Percentiles rank a stretch among this genome's conserved stretches.
These are phyloP conservation scores for Penicillium sp. DNA, from an alignment of 2,329 filamentous ascomycete genomes.

Conservation along the genomic window DNA sequence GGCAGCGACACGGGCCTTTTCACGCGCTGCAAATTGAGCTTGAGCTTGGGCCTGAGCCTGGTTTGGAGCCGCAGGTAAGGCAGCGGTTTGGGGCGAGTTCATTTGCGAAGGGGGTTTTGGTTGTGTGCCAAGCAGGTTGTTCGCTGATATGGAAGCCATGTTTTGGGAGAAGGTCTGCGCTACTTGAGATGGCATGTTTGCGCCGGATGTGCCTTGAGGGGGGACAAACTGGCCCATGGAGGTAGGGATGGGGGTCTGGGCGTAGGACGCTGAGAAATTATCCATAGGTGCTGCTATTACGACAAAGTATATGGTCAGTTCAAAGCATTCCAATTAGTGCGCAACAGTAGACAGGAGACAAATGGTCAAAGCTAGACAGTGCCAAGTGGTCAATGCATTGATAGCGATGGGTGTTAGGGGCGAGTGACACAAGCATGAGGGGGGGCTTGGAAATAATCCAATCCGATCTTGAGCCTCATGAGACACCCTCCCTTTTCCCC, in stretches of 20 bases:
- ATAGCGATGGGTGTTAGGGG: constrained; percentile 1
- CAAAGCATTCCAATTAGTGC: constrained; percentile 6
- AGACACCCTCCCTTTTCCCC: neutral
- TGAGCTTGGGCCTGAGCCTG: constrained; percentile 24
- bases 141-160: constrained; percentile 31
- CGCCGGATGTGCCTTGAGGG: constrained; percentile 24
- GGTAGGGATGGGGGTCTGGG: constrained; percentile 27
- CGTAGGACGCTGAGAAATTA: constrained; percentile 30
- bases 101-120: constrained; percentile 18
- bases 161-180: constrained; percentile 29
- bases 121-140: constrained; percentile 27
- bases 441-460: neutral
- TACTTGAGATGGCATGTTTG: constrained; percentile 26
- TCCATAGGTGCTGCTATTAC: constrained; percentile 28
- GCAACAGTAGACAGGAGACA: constrained; percentile 1
- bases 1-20: constrained; percentile 40
- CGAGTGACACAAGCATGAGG: neutral
- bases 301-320: constrained; percentile 14
- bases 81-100: constrained; percentile 12
- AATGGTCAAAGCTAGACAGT: constrained; percentile 1
- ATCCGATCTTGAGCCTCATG: constrained; percentile 5
- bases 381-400: constrained; percentile 7
- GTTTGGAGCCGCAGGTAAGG: constrained; percentile 4
- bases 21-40: constrained; percentile 31
- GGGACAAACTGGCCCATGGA: constrained; percentile 24